Percentiles rank a stretch among this genome's conserved stretches.
Evolutionary conservation across 108 stramenopile genomes (phyloP).

Genomic region (Ochromonas danica): DNA sequence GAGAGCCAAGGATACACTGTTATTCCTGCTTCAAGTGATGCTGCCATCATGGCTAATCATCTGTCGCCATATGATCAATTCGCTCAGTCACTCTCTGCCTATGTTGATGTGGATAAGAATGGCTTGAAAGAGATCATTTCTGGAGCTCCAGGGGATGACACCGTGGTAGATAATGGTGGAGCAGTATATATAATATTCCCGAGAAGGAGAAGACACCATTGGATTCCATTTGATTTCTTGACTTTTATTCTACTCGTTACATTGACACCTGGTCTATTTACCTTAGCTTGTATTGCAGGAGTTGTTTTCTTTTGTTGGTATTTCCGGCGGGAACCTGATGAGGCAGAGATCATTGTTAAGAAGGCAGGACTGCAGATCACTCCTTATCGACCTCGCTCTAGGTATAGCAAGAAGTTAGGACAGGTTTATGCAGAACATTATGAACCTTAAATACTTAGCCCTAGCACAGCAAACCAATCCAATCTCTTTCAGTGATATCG

Average conservation of each 20-base stretch:
- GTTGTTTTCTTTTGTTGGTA: neutral
- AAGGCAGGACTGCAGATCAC: neutral
- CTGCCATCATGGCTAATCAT: neutral
- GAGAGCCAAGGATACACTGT: neutral
- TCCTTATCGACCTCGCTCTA: neutral
- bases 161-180: conserved; percentile 5
- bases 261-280: neutral
- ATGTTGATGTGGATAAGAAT: neutral
- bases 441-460: too few species aligned
- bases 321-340: neutral
- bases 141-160: neutral
- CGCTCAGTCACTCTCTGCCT: neutral
- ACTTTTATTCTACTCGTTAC: neutral
- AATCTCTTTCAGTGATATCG: too few species aligned
- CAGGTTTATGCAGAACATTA: too few species aligned
- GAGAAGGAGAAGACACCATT: neutral
- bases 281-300: neutral
- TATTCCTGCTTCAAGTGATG: neutral
- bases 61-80: neutral
- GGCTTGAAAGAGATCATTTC: neutral
- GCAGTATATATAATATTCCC: conserved; percentile 8
- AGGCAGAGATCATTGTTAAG: neutral
- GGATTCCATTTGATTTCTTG: neutral
- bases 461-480: too few species aligned
- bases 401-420: neutral